These are phyloP conservation scores for Epichloe brachyelytri DNA, from an alignment of 2,329 filamentous ascomycete species.

Conservation along the genomic window DNA sequence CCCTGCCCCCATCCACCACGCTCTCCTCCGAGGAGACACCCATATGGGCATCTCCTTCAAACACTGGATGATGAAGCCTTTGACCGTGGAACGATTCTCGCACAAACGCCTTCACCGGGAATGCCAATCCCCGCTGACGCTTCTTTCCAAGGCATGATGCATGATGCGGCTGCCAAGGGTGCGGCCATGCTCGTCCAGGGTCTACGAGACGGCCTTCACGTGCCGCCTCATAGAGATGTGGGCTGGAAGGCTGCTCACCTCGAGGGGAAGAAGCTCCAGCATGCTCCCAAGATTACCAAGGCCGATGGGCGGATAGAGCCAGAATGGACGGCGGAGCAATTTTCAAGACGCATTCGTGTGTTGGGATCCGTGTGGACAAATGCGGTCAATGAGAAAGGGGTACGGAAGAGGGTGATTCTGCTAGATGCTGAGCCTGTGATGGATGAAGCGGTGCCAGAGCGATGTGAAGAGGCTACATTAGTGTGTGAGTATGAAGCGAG, in stretches of 20 bases:
- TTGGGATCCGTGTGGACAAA: constrained; percentile 55
- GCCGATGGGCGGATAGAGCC: constrained; percentile 47
- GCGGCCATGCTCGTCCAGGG: constrained; percentile 57
- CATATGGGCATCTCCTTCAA: constrained; percentile 73
- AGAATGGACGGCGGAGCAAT: constrained; percentile 36
- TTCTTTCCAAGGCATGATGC: constrained; percentile 28
- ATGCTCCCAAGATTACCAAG: constrained; percentile 63
- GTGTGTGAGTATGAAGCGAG: constrained; percentile 9
- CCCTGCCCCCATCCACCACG: constrained; percentile 74
- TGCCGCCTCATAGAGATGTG: constrained; percentile 41
- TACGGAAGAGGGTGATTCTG: constrained; percentile 26
- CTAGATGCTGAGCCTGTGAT: constrained; percentile 18
- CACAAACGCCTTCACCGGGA: constrained; percentile 50
- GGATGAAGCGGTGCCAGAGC: background rate
- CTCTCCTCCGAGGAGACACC: constrained; percentile 50
- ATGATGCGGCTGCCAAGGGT: constrained; percentile 48
- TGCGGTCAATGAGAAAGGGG: constrained; percentile 14
- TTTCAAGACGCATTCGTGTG: constrained; percentile 43
- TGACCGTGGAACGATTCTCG: constrained; percentile 65
- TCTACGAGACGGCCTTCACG: constrained; percentile 49
- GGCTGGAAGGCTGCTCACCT: constrained; percentile 10
- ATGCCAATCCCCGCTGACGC: constrained; percentile 34
- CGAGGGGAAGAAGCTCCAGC: constrained; percentile 15
- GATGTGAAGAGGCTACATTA: constrained; percentile 2
- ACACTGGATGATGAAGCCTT: constrained; percentile 67